These are phyloP conservation scores for Pythium coloratum DNA, from an alignment of 352 stramenopile species.

Conservation along the genomic window DNA sequence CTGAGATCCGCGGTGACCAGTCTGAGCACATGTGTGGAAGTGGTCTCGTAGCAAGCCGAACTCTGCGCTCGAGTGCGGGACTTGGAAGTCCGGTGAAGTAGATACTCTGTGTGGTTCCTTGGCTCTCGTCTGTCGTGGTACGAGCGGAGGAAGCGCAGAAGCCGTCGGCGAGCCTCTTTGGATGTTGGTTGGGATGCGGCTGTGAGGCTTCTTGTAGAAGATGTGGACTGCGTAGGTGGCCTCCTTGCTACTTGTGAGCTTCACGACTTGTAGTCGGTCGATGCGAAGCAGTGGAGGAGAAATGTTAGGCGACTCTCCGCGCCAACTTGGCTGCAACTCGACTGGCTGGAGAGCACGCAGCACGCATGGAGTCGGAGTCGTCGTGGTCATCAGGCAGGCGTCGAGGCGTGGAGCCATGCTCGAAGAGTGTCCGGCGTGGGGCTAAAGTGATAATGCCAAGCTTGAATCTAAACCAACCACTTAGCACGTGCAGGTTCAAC, in stretches of 20 bases:
- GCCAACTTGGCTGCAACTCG: constrained; percentile 4
- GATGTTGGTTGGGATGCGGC: constrained; percentile 8
- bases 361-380: neutral
- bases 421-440: neutral
- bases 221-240: neutral
- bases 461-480: too few relatives aligned
- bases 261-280: neutral
- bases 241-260: neutral
- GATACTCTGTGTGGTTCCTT: neutral
- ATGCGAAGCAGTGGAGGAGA: constrained; percentile 2
- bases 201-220: constrained; percentile 11
- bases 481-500: neutral
- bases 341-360: constrained; percentile 1
- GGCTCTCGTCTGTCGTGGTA: neutral
- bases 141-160: neutral
- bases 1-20: constrained; percentile 2
- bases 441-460: neutral
- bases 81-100: neutral
- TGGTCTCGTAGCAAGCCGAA: constrained; percentile 17
- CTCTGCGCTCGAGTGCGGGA: constrained; percentile 9
- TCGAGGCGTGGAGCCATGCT: neutral
- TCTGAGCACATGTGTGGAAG: constrained; percentile 16
- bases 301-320: neutral
- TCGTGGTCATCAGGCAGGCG: neutral
- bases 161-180: neutral